Percentiles rank a stretch among this genome's conserved stretches.
phyloP scores from a whole-genome alignment of 1,284 basidiomycete species.

The Rhodotorula mucilaginosa region DNA sequence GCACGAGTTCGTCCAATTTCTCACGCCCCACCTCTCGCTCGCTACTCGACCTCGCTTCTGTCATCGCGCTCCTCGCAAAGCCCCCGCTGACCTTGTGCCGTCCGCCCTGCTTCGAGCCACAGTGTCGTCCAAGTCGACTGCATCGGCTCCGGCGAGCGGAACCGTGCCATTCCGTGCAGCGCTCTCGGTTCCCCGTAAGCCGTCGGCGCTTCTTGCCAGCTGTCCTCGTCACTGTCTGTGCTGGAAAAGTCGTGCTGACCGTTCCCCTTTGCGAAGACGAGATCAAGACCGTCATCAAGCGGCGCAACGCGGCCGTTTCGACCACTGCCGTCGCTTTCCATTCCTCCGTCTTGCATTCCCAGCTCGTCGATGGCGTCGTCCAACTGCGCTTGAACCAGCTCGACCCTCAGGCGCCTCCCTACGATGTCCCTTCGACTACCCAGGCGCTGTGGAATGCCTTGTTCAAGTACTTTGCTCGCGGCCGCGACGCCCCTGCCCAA shows the following conservation, averaged over 20 bases:
- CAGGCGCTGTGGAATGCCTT: constrained; percentile 37
- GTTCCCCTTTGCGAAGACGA: constrained; percentile 13
- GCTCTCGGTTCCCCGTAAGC: constrained; percentile 17
- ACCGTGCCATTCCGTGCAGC: constrained; percentile 28
- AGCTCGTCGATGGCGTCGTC: constrained; percentile 29
- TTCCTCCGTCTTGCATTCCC: constrained; percentile 30
- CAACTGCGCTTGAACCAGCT: constrained; percentile 32
- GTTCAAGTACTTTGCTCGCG: constrained; percentile 33
- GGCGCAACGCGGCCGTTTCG: constrained; percentile 19
- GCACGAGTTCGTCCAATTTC: constrained; percentile 13
- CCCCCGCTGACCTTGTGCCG: too few relatives aligned
- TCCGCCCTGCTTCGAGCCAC: not conserved
- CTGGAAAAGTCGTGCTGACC: not conserved
- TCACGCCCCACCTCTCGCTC: not conserved
- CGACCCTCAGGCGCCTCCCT: constrained; percentile 26
- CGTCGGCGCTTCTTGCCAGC: not conserved
- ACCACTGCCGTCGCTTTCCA: constrained; percentile 34
- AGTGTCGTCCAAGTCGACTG: constrained; percentile 13
- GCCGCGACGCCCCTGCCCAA: constrained; percentile 14
- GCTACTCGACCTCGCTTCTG: too few relatives aligned
- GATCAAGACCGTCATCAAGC: constrained; percentile 33
- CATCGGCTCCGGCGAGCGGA: not conserved
- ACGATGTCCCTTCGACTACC: constrained; percentile 23
- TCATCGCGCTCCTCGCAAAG: too few relatives aligned
- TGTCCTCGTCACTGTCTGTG: not conserved